Evolutionary conservation across 2,329 filamentous ascomycete species (phyloP).

Genomic region (Stromatinia cepivora): DNA sequence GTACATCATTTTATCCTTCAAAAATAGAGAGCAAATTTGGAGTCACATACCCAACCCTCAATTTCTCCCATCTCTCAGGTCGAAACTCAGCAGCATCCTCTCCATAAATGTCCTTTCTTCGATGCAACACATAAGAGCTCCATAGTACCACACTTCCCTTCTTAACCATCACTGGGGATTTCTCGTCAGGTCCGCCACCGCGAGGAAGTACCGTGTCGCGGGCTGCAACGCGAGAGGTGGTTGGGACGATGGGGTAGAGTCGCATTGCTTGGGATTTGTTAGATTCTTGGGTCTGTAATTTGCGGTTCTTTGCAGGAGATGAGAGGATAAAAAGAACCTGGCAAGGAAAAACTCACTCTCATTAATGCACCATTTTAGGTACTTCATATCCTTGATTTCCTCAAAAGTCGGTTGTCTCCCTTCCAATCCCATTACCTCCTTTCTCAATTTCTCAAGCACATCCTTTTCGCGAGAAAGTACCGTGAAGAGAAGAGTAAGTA

Average conservation of each 20-base stretch:
- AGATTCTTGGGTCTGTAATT: constrained; percentile 38
- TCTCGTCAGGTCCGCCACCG: constrained; percentile 42
- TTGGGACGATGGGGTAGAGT: constrained; percentile 49
- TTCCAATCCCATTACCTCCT: constrained; percentile 34
- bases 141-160: constrained; percentile 32
- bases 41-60: constrained; percentile 14
- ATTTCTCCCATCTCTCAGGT: constrained; percentile 41
- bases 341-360: constrained; percentile 42
- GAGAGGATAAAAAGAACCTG: constrained; percentile 21
- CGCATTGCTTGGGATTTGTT: constrained; percentile 47
- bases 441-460: constrained; percentile 43
- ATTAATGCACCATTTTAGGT: constrained; percentile 32
- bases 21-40: background rate
- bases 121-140: constrained; percentile 40
- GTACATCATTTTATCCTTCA: background rate
- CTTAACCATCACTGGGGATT: constrained; percentile 38
- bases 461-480: constrained; percentile 25
- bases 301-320: constrained; percentile 35
- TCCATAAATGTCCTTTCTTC: constrained; percentile 61
- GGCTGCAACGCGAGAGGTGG: constrained; percentile 51
- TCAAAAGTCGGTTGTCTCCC: constrained; percentile 22
- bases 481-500: constrained; percentile 38
- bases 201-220: constrained; percentile 45
- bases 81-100: constrained; percentile 48
- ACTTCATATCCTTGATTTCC: constrained; percentile 30